Evolutionary conservation across 2,329 filamentous ascomycete species (phyloP), one percentile per base, ranked within the genome.

Genomic region (Fusarium brachygibbosum): DNA sequence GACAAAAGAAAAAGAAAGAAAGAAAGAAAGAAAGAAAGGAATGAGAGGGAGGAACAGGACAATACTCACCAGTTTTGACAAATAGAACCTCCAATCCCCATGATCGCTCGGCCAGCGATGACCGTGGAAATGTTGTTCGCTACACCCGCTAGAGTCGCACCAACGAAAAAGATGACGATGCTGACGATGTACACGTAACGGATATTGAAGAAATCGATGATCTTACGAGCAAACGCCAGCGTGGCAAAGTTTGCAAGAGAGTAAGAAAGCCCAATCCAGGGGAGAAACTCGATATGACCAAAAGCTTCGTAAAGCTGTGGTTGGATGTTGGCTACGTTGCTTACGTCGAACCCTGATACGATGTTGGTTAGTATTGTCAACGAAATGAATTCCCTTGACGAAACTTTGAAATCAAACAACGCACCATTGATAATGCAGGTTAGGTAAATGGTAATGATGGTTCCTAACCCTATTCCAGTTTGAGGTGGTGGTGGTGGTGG

Each of bases 281-380:
- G 76, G 8, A 82, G 72, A 3, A 81, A 71, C 35, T 80, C 75
- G 37, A 82, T 77, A 13, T 77, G 70, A 7, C 77, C 77, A 44
- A 81, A 80, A 23, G 84, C 85, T 53, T 84, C 79, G 74, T 90
- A 89, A 49, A 90, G 83, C 5, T 85, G 86, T 11, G 79, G 79
- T 74, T 88, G 89, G 48, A 87, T 84, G 67, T 88, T 85, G 10
- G 86, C 83, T 19, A 84, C 81, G 56, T 84, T 82, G 63, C 79
- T 80, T 10, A 81, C 75, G 62, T 82, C 80, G 69, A 82, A 82
- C 19, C 80, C 81, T 81, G 21, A 19, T 5, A 35, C 19, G n/a
- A 46, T 11, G 42, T 25, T 19, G 42, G 23, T 48, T 35, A 48
- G 45, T 16, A 34, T 17, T 48, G 5, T 17, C 45, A 17, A 32